phyloP scores from a whole-genome alignment of 2,329 filamentous ascomycete genomes.

The Calonectria crousiana region DNA sequence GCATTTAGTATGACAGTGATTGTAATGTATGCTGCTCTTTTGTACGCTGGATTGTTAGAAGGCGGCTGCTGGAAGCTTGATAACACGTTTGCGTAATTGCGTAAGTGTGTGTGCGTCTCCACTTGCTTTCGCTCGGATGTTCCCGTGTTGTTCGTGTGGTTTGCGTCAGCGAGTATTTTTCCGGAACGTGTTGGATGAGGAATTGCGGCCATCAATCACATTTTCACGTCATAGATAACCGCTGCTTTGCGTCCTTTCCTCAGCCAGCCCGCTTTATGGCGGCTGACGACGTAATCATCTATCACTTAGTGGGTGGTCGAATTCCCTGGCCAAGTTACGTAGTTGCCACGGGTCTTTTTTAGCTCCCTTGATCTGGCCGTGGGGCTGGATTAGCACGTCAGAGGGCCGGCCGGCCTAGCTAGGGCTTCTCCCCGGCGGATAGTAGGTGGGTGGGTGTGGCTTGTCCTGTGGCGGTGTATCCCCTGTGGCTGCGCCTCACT shows the following conservation, averaged over 20 bases:
- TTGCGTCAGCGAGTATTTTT: slow-evolving; percentile 2
- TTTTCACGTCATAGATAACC: slow-evolving; percentile 20
- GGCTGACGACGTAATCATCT: slow-evolving; percentile 16
- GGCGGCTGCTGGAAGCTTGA: slow-evolving; percentile 41
- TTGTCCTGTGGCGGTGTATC: slow-evolving; percentile 39
- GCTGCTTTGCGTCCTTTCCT: slow-evolving; percentile 20
- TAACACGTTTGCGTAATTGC: slow-evolving; percentile 44
- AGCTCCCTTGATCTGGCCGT: slow-evolving; percentile 15
- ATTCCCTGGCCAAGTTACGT: slow-evolving; percentile 4
- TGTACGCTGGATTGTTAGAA: slow-evolving; percentile 41
- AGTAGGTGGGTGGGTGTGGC: neutral
- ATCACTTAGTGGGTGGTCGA: slow-evolving; percentile 33
- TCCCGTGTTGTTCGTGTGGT: neutral
- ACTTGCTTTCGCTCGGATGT: slow-evolving; percentile 15
- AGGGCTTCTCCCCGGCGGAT: neutral
- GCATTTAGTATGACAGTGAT: slow-evolving; percentile 36
- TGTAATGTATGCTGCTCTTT: slow-evolving; percentile 36
- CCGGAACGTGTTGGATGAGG: neutral
- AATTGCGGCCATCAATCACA: slow-evolving; percentile 7
- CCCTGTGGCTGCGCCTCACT: slow-evolving; percentile 38
- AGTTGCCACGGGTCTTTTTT: slow-evolving; percentile 39
- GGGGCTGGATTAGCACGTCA: slow-evolving; percentile 4
- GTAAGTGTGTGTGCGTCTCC: slow-evolving; percentile 27
- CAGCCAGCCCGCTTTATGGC: neutral
- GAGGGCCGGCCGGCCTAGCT: neutral